A percentile compares a stretch with the other conserved stretches of the same genome.
Evolutionary conservation across 805 yeast genomes (phyloP).

Genomic region (Zygoascus biomembranicola): DNA sequence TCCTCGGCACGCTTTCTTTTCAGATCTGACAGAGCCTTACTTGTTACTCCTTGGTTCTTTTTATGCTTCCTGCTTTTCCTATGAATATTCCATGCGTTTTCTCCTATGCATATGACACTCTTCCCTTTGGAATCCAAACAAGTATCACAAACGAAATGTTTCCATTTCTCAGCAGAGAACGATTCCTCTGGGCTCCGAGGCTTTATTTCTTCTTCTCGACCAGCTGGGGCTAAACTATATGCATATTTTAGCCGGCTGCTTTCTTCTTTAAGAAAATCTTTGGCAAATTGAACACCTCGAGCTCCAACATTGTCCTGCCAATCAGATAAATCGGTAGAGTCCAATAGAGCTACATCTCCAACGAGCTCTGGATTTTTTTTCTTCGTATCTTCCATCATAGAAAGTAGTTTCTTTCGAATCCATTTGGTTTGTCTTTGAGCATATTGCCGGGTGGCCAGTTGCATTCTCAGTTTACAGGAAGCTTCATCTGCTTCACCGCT

Average conservation of each 20-base stretch:
- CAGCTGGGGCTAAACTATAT: conserved; percentile 29
- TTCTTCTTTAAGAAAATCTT: conserved; percentile 28
- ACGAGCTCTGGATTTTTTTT: conserved; percentile 38
- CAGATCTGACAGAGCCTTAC: background rate
- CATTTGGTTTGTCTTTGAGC: conserved; percentile 86
- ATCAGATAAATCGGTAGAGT: conserved; percentile 60
- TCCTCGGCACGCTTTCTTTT: background rate
- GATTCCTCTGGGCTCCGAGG: conserved; percentile 14
- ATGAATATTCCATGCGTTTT: conserved; percentile 62
- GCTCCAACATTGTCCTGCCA: conserved; percentile 55
- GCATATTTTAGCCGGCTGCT: background rate
- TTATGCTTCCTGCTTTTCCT: conserved; percentile 58
- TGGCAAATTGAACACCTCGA: conserved; percentile 47
- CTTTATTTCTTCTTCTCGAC: conserved; percentile 25
- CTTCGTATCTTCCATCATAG: conserved; percentile 45
- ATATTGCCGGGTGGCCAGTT: conserved; percentile 72
- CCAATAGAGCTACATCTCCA: conserved; percentile 57
- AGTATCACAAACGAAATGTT: conserved; percentile 55
- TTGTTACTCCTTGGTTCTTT: background rate
- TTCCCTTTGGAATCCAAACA: conserved; percentile 50
- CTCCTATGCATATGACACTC: conserved; percentile 62
- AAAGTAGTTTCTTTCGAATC: conserved; percentile 65
- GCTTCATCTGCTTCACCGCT: conserved; percentile 34
- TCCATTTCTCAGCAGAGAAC: conserved; percentile 40
- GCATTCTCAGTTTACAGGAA: conserved; percentile 55